Conservation (phyloP, 345 rosid genomes). For the Gossypium stocksii region DNA sequence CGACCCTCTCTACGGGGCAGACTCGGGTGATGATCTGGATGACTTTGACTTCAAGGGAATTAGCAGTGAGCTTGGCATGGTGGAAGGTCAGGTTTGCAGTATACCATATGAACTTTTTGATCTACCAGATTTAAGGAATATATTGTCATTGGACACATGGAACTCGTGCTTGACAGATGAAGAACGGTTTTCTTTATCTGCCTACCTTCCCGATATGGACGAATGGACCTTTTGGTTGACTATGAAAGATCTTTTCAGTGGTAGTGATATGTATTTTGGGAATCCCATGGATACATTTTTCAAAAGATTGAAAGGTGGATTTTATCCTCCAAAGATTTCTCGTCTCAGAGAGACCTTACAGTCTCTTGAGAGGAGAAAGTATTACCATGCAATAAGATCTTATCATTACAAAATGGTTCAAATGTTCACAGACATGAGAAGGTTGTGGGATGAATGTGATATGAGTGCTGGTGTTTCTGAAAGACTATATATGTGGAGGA, state of each 20-base stretch:
- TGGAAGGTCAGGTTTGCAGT: conserved; percentile 49
- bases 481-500: conserved; percentile 44
- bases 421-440: conserved; percentile 41
- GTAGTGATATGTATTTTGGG: conserved; percentile 49
- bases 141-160: conserved; percentile 61
- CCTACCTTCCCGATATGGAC: conserved; percentile 69
- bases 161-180: conserved; percentile 56
- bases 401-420: conserved; percentile 46
- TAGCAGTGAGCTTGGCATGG: conserved; percentile 49
- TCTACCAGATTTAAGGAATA: conserved; percentile 51
- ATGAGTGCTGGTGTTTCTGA: conserved; percentile 24
- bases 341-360: conserved; percentile 36
- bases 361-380: conserved; percentile 36
- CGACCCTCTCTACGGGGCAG: conserved; percentile 23
- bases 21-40: conserved; percentile 41
- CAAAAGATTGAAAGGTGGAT: conserved; percentile 56
- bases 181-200: conserved; percentile 50
- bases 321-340: conserved; percentile 47
- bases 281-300: conserved; percentile 54
- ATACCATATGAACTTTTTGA: conserved; percentile 63
- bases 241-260: conserved; percentile 56
- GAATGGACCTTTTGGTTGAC: conserved; percentile 44
- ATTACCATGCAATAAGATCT: conserved; percentile 44
- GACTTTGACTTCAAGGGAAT: conserved; percentile 31
- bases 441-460: conserved; percentile 41